Base-by-base conservation (phyloP, 2,329 filamentous ascomycete genomes). In the Didymella segeticola region DNA sequence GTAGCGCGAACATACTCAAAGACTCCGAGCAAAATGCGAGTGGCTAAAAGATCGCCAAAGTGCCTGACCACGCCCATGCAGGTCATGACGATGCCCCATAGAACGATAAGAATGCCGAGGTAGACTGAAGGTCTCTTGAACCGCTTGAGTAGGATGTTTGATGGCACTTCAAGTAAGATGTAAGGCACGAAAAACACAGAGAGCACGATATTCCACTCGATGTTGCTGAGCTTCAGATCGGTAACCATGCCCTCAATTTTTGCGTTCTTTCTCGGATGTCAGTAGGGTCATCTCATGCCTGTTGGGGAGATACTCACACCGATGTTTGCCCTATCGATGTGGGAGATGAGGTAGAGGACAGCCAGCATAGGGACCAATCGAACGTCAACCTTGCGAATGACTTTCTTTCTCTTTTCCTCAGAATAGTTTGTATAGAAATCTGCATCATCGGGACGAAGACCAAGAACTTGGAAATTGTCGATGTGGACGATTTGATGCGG, bases 281-380 rank as follows among this genome's bases (percentile, higher is more conserved):
- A 56, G 41, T 43, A 27, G 14, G 26, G 5, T 33, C 30, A 12
- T 12, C 4, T 19, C 19, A 6, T 14, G 4, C 4, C 7, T 14
- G 11, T 2, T 42, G 3, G 9, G 9, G 10, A 12, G 17, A 4
- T 11, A 43, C 59, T 34, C 47, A 63, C 63, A 25, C 85, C 85
- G 55, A 89, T 86, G 70, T 87, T 86, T 69, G 86, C 86, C 29
- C 84, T 79, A 63, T 87, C 85, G 30, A 86, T 79, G 43, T 73
- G 71, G n/a, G 71, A 73, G 42, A 74, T 69, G 5, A 73, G 75
- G 38, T 79, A 80, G 67, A 80, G 77, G 6, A 70, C 60, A 52
- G 73, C 75, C 10, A 78, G 56, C 47, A 73, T 76, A 2, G 78
- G 78, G 63, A 69, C 61, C 2, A 69, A 47, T 17, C 66, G 62